Evolutionary conservation across 352 stramenopile species (phyloP).

Genomic region (Pythium volutum): DNA sequence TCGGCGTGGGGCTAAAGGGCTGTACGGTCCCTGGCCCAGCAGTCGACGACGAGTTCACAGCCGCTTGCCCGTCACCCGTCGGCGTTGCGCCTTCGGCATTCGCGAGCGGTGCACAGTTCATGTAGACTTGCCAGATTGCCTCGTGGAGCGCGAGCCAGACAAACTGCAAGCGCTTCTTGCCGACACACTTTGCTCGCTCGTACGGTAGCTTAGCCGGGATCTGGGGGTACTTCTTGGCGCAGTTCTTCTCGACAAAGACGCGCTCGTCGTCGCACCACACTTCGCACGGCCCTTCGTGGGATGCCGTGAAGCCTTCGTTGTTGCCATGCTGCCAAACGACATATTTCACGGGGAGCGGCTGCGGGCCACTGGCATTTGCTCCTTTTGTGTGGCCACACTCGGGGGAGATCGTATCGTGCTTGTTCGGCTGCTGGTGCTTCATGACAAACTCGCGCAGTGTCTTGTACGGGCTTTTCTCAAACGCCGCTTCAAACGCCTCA

Average conservation of each 20-base stretch:
- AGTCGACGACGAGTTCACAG: background rate
- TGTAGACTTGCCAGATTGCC: slow-evolving; percentile 32
- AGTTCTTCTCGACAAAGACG: slow-evolving; percentile 22
- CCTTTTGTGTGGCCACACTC: slow-evolving; percentile 23
- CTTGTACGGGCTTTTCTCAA: slow-evolving; percentile 18
- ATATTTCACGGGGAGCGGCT: slow-evolving; percentile 15
- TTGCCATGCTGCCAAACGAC: slow-evolving; percentile 25
- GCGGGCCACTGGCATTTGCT: background rate
- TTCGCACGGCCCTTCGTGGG: slow-evolving; percentile 28
- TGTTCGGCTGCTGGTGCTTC: slow-evolving; percentile 16
- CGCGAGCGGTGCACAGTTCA: slow-evolving; percentile 24
- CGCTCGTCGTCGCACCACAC: slow-evolving; percentile 25
- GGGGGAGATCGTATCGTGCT: slow-evolving; percentile 1
- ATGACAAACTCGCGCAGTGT: slow-evolving; percentile 24
- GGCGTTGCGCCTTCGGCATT: background rate
- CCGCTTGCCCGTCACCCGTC: background rate
- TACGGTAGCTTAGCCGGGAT: slow-evolving; percentile 19
- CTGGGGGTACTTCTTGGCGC: slow-evolving; percentile 14
- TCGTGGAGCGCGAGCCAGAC: slow-evolving; percentile 36
- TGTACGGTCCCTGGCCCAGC: background rate
- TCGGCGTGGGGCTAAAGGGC: background rate
- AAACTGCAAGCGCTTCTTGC: slow-evolving; percentile 24
- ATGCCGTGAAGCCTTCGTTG: slow-evolving; percentile 26
- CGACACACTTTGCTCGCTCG: slow-evolving; percentile 25
- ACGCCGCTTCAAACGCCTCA: slow-evolving; percentile 16